Conservation (phyloP, 306 rosid genomes). For the Luffa aegyptiaca region DNA sequence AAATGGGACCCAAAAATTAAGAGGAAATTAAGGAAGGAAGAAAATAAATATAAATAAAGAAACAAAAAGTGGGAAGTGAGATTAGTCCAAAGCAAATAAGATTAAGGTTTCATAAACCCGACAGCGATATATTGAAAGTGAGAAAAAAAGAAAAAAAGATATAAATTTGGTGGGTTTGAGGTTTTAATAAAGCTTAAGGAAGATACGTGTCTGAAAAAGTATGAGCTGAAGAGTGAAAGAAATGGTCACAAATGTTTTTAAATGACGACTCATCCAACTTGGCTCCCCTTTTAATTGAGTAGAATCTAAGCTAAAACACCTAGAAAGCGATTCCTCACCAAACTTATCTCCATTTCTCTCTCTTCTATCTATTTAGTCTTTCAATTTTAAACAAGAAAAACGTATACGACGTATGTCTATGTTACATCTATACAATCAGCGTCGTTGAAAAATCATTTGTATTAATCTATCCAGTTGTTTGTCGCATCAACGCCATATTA, state of each 20-base stretch:
- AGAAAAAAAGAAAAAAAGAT: neutral
- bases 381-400: no score
- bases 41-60: neutral
- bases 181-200: conserved; percentile 20
- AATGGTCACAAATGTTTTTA: neutral
- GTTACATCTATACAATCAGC: no score
- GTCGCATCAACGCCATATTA: no score
- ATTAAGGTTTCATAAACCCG: neutral
- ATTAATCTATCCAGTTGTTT: no score
- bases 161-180: conserved; percentile 27
- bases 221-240: neutral
- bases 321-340: conserved; percentile 11
- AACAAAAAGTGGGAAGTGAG: neutral
- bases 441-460: no score
- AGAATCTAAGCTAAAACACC: conserved; percentile 22
- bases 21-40: neutral
- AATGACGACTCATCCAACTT: neutral
- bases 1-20: neutral
- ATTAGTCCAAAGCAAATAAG: neutral
- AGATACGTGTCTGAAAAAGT: conserved; percentile 5
- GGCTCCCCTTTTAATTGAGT: conserved; percentile 29
- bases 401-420: no score
- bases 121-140: neutral
- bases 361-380: no score
- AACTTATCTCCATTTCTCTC: neutral